phyloP scores from a whole-genome alignment of 805 yeast genomes.

The Candida boidinii region DNA sequence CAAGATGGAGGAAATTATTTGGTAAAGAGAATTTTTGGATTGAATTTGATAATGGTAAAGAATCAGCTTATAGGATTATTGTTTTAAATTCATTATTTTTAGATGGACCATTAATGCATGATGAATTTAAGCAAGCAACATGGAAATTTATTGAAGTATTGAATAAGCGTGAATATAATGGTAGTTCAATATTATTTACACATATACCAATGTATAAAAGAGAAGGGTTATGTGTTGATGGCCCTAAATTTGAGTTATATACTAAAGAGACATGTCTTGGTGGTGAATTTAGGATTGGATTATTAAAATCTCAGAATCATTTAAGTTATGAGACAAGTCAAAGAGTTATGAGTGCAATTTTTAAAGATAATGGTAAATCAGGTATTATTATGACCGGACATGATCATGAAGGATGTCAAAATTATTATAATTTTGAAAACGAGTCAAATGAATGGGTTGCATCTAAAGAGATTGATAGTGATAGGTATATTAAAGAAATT shows the following conservation, averaged over 20 bases:
- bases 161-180: constrained; percentile 47
- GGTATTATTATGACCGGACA: constrained; percentile 91
- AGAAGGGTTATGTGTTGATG: constrained; percentile 81
- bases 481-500: constrained; percentile 53
- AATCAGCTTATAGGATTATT: constrained; percentile 81
- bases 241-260: constrained; percentile 63
- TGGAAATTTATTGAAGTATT: constrained; percentile 67
- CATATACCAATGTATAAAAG: constrained; percentile 85
- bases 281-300: constrained; percentile 63
- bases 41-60: constrained; percentile 53
- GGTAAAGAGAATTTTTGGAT: constrained; percentile 84
- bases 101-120: constrained; percentile 86
- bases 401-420: constrained; percentile 91
- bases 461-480: constrained; percentile 28
- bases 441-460: constrained; percentile 51
- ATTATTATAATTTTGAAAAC: constrained; percentile 43
- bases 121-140: constrained; percentile 55
- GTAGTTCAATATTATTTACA: constrained; percentile 75
- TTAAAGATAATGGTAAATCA: constrained; percentile 51
- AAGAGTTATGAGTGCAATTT: constrained; percentile 61
- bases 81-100: constrained; percentile 74
- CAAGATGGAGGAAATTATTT: constrained; percentile 63
- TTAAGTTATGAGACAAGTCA: constrained; percentile 59
- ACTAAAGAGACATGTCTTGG: constrained; percentile 36
- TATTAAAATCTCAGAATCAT: constrained; percentile 81